Evolutionary conservation across 2,329 filamentous ascomycete species (phyloP).

Genomic region (Colletotrichum costaricense): DNA sequence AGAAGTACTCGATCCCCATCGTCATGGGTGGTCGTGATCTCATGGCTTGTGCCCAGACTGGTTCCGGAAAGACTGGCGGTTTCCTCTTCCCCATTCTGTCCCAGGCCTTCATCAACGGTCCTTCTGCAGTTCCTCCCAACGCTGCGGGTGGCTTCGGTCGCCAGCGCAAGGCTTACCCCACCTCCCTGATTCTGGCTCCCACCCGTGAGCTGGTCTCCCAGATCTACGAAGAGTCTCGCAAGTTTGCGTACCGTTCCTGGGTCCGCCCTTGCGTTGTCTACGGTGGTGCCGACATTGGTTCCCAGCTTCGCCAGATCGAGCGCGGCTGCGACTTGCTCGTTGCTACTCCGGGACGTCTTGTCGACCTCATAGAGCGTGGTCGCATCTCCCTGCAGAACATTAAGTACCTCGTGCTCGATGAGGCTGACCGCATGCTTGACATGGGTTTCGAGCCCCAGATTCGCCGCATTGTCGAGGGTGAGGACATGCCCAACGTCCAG

Average conservation of each 20-base stretch:
- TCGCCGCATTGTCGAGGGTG: slow-evolving; percentile 96
- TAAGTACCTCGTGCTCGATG: slow-evolving; percentile 98
- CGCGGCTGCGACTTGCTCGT: slow-evolving; percentile 96
- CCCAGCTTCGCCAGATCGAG: slow-evolving; percentile 98
- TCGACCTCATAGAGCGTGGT: slow-evolving; percentile 98
- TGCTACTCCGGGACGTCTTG: slow-evolving; percentile 95
- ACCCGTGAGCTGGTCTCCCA: slow-evolving; percentile 99
- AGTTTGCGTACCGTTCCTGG: slow-evolving; percentile 99
- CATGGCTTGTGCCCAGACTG: slow-evolving; percentile 99
- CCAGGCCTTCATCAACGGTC: slow-evolving; percentile 94
- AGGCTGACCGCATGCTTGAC: slow-evolving; percentile 99
- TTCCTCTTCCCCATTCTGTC: slow-evolving; percentile 99
- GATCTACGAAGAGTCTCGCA: slow-evolving; percentile 97
- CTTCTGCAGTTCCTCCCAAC: slow-evolving; percentile 73
- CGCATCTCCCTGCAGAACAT: slow-evolving; percentile 98
- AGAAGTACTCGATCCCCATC: slow-evolving; percentile 99
- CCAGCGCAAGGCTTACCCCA: slow-evolving; percentile 97
- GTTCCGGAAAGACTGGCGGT: slow-evolving; percentile 99
- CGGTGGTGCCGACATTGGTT: slow-evolving; percentile 98
- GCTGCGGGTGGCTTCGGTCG: slow-evolving; percentile 82
- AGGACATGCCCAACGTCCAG: slow-evolving; percentile 91
- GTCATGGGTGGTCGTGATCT: slow-evolving; percentile 98
- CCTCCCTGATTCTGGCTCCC: slow-evolving; percentile 93
- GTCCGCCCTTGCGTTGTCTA: slow-evolving; percentile 98
- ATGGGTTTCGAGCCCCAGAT: slow-evolving; percentile 99